Evolutionary conservation across 495 filamentous ascomycete species (phyloP), one percentile per base, ranked within the genome.

Genomic region (Penicillium cosmopolitanum): DNA sequence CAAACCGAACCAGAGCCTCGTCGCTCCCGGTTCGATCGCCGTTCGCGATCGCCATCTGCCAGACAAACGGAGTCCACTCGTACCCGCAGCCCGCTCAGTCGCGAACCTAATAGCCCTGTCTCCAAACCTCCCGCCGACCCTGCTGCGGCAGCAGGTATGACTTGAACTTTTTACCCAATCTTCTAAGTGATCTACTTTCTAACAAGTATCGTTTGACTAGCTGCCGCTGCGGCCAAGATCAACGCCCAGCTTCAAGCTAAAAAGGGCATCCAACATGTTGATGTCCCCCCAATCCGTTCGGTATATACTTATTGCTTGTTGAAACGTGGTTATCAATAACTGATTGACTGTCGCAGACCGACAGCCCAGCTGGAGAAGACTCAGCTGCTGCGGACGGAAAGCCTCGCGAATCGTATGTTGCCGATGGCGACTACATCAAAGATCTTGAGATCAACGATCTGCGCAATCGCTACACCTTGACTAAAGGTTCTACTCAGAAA

Each of bases 381-480:
- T 78, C 84, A 15, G 64, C 78, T 43, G 67, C 70, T 52, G 76
- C 79, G 55, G 81, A 81, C 21, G 76, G 75, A 40, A 79, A 77
- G 9, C 83, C 80, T 50, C 83, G 87, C 48, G 93, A 97, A 61
- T 86, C 95, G 76, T 97, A 97, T 71, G 90, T 95, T 65, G 88
- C 91, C 21, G 95, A 97, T 69, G 95, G 95, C 58, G 95, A 98
- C 70, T 97, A 90, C 67, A 97, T 98, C 77, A 92, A 92, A 73
- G 95, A 98, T 69, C 96, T 98, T 69, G 95, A 98, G 75, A 92
- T 98, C 75, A 98, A 98, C 79, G 93, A 97, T 72, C 77, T 98
- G 65, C 91, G 94, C 66, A 98, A 98, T 73, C 90, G 93, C 64
- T 98, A 98, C 71, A 91, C 93, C 73, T 84, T 98, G 79, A 98